These are phyloP conservation scores for Kuraishia piskuri DNA, from an alignment of 805 yeast genomes.

Conservation along the genomic window DNA sequence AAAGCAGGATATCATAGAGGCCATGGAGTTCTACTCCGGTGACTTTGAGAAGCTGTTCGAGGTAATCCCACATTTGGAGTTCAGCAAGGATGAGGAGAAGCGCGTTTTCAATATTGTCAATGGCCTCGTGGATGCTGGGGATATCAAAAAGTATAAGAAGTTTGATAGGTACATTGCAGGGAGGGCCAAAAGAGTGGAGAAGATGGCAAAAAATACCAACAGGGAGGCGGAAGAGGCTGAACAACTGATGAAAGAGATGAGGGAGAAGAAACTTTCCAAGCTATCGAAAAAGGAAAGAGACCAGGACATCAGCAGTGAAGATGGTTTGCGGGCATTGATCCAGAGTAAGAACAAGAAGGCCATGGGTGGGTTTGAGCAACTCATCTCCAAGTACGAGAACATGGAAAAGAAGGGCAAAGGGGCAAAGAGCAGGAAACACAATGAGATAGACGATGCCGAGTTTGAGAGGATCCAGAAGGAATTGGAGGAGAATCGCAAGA, in stretches of 20 bases:
- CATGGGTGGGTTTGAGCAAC: constrained; percentile 20
- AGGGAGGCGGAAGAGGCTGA: constrained; percentile 63
- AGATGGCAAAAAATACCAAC: constrained; percentile 40
- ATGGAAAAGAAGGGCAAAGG: constrained; percentile 14
- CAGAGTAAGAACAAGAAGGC: constrained; percentile 36
- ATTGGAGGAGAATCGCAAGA: background rate
- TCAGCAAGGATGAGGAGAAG: constrained; percentile 47
- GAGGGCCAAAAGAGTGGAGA: constrained; percentile 36
- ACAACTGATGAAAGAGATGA: constrained; percentile 30
- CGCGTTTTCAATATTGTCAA: constrained; percentile 49
- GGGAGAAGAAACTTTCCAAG: constrained; percentile 11
- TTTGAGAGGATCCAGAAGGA: constrained; percentile 36
- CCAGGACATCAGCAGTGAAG: constrained; percentile 21
- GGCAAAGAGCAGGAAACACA: constrained; percentile 1
- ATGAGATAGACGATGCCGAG: constrained; percentile 36
- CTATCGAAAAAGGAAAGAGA: constrained; percentile 17
- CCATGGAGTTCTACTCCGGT: constrained; percentile 53
- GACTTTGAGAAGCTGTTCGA: constrained; percentile 67
- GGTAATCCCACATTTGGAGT: constrained; percentile 67
- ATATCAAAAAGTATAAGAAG: constrained; percentile 24
- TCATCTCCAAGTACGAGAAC: constrained; percentile 42
- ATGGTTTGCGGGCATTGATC: constrained; percentile 39
- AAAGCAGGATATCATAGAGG: constrained; percentile 48
- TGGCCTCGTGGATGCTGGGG: constrained; percentile 29
- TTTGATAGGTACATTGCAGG: constrained; percentile 45